Base-by-base conservation (phyloP, 768 basidiomycete genomes). In the Agaricus blazei region DNA sequence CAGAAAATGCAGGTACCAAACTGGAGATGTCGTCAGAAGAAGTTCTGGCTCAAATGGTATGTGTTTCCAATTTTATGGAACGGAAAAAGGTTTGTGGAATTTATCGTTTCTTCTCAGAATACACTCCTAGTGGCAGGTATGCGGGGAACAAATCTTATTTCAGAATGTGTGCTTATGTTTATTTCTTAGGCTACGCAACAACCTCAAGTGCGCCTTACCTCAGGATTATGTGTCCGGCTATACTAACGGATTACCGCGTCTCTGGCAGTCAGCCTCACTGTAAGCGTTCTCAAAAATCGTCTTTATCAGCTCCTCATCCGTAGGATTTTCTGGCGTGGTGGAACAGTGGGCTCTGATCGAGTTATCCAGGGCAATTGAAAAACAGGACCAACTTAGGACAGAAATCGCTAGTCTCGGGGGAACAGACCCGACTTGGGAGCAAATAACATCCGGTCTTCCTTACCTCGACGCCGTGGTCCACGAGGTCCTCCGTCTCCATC, bases 261-360 rank as follows among this genome's bases (percentile, higher is more conserved):
- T 23, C 9, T 26, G 31, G 45, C 54, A 71, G 73, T 74, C 48
- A 73, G 70, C 56, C 59, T 76, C 1, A 75, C 73, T 3, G 73
- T 73, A 57, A 45, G 64, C 58, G 9, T 15, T 42, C 37, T 11
- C 3, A 27, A 26, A 4, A 7, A n/a, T 5, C 14, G 26, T 45
- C 8, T 41, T 12, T 9, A 40, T 23, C 15, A 37, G n/a, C 23
- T 47, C 11, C 42, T 28, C 7, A 19, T 12, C 28, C 43, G 0
- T 8, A 34, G 3, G 34, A 1, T 34, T 34, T 34, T 3, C 11
- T 34, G 7, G 2, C 34, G 34, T 7, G 34, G 34, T 7, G 34
- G 34, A 11, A 8, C 24, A 79, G 78, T 85, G 83, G 81, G 78
- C 81, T 2, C 67, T 85, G 0, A 78, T 84, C 31, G 83, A 84